Base-by-base conservation (phyloP, 2,329 filamentous ascomycete species). In the Diplodia intermedia region DNA sequence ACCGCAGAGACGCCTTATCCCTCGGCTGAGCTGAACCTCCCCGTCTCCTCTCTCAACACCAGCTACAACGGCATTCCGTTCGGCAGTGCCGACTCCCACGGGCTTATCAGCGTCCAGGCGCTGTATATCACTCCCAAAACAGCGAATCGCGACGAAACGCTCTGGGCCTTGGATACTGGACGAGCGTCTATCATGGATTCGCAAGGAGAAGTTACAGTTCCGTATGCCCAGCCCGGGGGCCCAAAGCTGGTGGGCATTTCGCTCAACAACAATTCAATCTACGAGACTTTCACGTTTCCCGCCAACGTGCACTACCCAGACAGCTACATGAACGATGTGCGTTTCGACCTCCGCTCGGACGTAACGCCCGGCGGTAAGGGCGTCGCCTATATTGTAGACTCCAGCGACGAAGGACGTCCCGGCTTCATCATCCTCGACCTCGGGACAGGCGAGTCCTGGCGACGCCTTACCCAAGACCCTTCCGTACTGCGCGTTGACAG, bases 111-210 rank as follows among this genome's bases (percentile, higher is more conserved):
- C 29, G 82, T 84, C 0, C 83, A 86, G 70, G 83, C 79, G n/a
- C 78, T 85, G 2, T 83, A 86, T 23, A 79, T 85, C 40, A 86
- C 71, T 43, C 82, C 11, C 67, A 74, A 15, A 77, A 85, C 71
- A 76, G 77, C 29, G 1, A 76, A 36, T 0, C 70, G 73, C 69
- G 43, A 69, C 9, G 69, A 70, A 54, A 70, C 69, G 6, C 76
- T 85, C 1, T 86, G 83, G 83, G 79, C 85, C 20, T 78, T 86
- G 18, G 84, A 86, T 69, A 85, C 83, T 1, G 83, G 83, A 6
- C 77, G 83, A 14, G 71, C 72, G 9, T 78, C 78, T 0, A 72
- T 77, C 26, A 77, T 76, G 7, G 73, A 74, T 1, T 76, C 81
- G 40, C 80, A 80, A 5, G 79, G 78, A 1, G 76, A 82, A 14